Conservation (phyloP, 2,329 filamentous ascomycete genomes). For the Endoconidiophora polonica region DNA sequence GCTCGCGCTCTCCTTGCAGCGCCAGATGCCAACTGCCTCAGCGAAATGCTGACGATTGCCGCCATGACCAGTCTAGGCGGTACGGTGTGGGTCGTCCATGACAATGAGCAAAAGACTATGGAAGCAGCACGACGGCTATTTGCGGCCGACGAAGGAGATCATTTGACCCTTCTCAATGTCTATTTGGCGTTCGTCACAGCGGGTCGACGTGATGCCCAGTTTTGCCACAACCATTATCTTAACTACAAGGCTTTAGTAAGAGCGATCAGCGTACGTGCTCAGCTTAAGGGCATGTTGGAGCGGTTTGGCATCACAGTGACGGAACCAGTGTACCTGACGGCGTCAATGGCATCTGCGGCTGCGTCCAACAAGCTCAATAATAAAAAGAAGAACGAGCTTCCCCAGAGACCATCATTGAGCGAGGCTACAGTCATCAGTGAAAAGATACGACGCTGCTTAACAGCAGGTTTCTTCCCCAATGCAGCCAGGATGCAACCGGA, state of each 20-base stretch:
- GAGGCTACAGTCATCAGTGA: slow-evolving; percentile 33
- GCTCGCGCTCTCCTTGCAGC: slow-evolving; percentile 71
- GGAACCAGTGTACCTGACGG: slow-evolving; percentile 32
- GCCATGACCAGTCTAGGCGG: slow-evolving; percentile 75
- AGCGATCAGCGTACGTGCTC: slow-evolving; percentile 71
- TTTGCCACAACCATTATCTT: slow-evolving; percentile 72
- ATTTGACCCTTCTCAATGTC: slow-evolving; percentile 83
- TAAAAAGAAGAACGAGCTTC: not conserved
- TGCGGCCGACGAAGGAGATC: slow-evolving; percentile 83
- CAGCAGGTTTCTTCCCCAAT: slow-evolving; percentile 82
- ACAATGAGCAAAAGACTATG: slow-evolving; percentile 57
- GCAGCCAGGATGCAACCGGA: slow-evolving; percentile 88
- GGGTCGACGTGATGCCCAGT: slow-evolving; percentile 67
- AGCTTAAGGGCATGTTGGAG: slow-evolving; percentile 75
- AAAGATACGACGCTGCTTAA: slow-evolving; percentile 68
- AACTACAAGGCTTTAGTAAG: slow-evolving; percentile 73
- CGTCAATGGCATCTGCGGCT: slow-evolving; percentile 15
- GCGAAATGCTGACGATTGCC: slow-evolving; percentile 77
- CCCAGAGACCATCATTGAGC: slow-evolving; percentile 14
- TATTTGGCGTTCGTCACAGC: slow-evolving; percentile 75
- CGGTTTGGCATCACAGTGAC: slow-evolving; percentile 59
- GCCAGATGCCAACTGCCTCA: slow-evolving; percentile 56
- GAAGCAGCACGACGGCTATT: slow-evolving; percentile 67
- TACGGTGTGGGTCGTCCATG: slow-evolving; percentile 60
- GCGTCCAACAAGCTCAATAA: not conserved